Evolutionary conservation across 352 stramenopile species (phyloP).

Genomic region (Phytophthora quininea): DNA sequence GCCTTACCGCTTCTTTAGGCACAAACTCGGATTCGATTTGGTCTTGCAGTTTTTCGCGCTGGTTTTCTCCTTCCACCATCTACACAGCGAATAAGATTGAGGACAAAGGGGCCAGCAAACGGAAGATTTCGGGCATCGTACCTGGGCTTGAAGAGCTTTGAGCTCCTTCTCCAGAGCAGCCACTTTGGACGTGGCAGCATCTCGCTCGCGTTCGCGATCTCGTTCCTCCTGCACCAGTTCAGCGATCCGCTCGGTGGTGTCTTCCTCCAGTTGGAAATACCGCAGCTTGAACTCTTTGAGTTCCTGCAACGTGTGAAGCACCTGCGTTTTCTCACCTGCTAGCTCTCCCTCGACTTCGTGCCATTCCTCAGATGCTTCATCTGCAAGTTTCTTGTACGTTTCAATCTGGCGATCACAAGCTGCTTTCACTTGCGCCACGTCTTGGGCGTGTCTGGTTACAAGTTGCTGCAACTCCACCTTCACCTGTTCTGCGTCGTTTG

Average conservation of each 20-base stretch:
- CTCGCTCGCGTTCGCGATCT: constrained; percentile 52
- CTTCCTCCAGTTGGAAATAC: constrained; percentile 67
- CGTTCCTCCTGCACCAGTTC: constrained; percentile 67
- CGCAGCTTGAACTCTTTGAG: constrained; percentile 80
- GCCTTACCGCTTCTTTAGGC: constrained; percentile 48
- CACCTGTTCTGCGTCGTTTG: constrained; percentile 28
- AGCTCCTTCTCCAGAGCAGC: constrained; percentile 39
- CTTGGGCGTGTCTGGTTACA: constrained; percentile 47
- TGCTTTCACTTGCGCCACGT: constrained; percentile 48
- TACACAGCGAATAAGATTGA: constrained; percentile 13
- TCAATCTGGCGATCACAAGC: constrained; percentile 66
- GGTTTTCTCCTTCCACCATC: constrained; percentile 37
- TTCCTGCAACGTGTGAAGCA: constrained; percentile 58
- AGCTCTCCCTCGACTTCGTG: constrained; percentile 72
- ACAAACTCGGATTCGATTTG: constrained; percentile 64
- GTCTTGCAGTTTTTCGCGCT: constrained; percentile 42
- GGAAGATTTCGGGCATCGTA: constrained; percentile 1
- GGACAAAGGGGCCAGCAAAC: not conserved
- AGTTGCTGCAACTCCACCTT: constrained; percentile 35
- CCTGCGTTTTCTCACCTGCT: constrained; percentile 57
- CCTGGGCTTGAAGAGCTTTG: constrained; percentile 43
- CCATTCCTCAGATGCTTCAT: constrained; percentile 71
- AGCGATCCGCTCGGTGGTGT: constrained; percentile 63
- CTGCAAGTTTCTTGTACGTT: constrained; percentile 66
- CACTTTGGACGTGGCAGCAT: constrained; percentile 22